Conservation (phyloP, 768 basidiomycete species). For the Coprinopsis strossmayeri region DNA sequence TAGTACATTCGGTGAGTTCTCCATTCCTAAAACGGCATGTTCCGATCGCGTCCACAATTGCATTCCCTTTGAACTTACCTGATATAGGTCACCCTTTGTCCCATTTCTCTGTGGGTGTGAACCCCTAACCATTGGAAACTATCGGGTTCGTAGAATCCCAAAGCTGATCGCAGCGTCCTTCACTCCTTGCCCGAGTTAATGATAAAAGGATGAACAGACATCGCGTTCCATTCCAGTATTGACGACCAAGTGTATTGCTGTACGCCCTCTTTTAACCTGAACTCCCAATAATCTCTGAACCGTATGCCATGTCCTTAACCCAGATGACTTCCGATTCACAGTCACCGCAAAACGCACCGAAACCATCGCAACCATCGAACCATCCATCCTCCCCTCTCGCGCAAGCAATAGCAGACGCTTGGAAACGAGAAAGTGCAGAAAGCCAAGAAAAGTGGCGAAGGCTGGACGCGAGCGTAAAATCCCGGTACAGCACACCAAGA, state of each 20-base stretch:
- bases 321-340: conserved; percentile 42
- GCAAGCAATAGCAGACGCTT: conserved; percentile 62
- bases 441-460: conserved; percentile 53
- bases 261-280: conserved; percentile 28
- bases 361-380: conserved; percentile 22
- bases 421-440: conserved; percentile 57
- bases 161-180: conserved; percentile 30
- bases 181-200: conserved; percentile 32
- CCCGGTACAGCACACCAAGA: conserved; percentile 38
- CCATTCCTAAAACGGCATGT: conserved; percentile 37
- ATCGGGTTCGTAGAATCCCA: conserved; percentile 30
- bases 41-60: conserved; percentile 29
- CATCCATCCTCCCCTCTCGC: conserved; percentile 45
- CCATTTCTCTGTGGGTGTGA: conserved; percentile 29
- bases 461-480: conserved; percentile 42
- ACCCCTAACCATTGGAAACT: conserved; percentile 27
- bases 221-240: conserved; percentile 26
- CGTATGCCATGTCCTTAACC: conserved; percentile 24
- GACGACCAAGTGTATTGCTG: conserved; percentile 25
- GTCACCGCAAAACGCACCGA: conserved; percentile 26
- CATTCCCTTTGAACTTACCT: conserved; percentile 43
- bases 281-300: conserved; percentile 23
- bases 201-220: conserved; percentile 41
- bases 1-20: conserved; percentile 17
- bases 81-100: conserved; percentile 46